Evolutionary conservation across 129 eudicot genomes (phyloP).

Genomic region (Erigeron canadensis): DNA sequence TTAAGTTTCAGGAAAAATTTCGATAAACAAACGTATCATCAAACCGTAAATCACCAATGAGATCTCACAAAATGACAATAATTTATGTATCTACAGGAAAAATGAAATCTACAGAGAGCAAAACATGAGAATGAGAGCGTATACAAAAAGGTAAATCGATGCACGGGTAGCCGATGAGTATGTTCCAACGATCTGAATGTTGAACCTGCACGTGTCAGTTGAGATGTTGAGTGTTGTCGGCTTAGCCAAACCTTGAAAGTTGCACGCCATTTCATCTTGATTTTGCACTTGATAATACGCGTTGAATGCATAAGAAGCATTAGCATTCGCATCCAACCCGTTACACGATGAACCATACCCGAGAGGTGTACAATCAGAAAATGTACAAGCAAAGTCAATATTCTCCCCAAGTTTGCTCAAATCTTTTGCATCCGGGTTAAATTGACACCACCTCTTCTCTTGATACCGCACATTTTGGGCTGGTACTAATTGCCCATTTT

Average conservation of each 20-base stretch:
- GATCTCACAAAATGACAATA: conserved; percentile 24
- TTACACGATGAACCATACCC: conserved; percentile 64
- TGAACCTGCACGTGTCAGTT: conserved; percentile 49
- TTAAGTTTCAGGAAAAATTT: conserved; percentile 1
- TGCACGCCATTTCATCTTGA: conserved; percentile 44
- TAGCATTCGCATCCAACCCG: conserved; percentile 50
- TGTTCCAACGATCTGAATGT: conserved; percentile 44
- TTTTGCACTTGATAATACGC: conserved; percentile 52
- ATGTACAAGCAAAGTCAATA: conserved; percentile 63
- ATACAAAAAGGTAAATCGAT: conserved; percentile 19
- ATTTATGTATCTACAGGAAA: conserved; percentile 20
- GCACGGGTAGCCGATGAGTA: conserved; percentile 28
- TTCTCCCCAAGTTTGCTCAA: conserved; percentile 55
- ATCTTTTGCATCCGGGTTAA: conserved; percentile 69
- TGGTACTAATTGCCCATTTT: conserved; percentile 45
- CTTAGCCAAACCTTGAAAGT: conserved; percentile 52
- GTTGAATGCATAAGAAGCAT: conserved; percentile 68
- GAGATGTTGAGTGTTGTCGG: conserved; percentile 50
- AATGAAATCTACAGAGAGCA: conserved; percentile 29
- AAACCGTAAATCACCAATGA: conserved; percentile 24
- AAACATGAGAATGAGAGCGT: conserved; percentile 19
- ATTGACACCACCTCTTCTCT: conserved; percentile 69
- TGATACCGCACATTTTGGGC: conserved; percentile 70
- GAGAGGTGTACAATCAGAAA: conserved; percentile 57
- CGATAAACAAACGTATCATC: conserved; percentile 13